Evolutionary conservation across 164 flowering plant genomes (phyloP).

Genomic region (Vitis rupestris): DNA sequence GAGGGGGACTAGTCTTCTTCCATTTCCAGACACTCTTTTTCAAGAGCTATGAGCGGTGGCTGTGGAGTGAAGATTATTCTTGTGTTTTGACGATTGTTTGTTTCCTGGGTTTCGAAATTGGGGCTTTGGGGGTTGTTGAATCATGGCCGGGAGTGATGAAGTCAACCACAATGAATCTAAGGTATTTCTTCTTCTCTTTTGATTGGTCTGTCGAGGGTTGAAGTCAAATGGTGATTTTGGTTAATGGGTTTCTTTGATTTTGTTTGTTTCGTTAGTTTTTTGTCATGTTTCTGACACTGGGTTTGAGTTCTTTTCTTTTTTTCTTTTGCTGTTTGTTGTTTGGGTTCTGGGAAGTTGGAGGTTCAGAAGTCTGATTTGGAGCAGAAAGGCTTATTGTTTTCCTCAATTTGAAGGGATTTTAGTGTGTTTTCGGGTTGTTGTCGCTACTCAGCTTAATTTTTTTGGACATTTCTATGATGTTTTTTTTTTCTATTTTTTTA

Average conservation of each 20-base stretch:
- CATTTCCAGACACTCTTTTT: background rate
- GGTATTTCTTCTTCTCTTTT: constrained; percentile 26
- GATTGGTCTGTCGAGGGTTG: background rate
- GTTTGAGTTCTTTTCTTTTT: background rate
- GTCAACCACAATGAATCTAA: constrained; percentile 56
- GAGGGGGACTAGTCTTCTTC: background rate
- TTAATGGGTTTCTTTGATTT: background rate
- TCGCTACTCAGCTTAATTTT: too few relatives aligned
- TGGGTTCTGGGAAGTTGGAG: too few relatives aligned
- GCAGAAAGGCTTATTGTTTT: too few relatives aligned
- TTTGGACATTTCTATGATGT: too few relatives aligned
- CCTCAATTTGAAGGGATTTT: too few relatives aligned
- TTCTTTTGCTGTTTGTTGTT: background rate
- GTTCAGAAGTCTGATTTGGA: too few relatives aligned
- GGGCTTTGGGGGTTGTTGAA: too few relatives aligned
- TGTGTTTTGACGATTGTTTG: background rate
- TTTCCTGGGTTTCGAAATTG: background rate
- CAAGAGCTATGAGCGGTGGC: constrained; percentile 1
- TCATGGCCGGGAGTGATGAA: constrained; percentile 64
- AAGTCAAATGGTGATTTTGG: background rate
- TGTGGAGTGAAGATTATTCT: background rate
- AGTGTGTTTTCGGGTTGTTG: too few relatives aligned
- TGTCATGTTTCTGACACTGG: background rate
- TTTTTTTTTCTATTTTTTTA: too few relatives aligned
- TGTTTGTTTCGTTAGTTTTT: background rate